Evolutionary conservation across 2,329 filamentous ascomycete genomes (phyloP).

Genomic region (Aschersonia sp.): DNA sequence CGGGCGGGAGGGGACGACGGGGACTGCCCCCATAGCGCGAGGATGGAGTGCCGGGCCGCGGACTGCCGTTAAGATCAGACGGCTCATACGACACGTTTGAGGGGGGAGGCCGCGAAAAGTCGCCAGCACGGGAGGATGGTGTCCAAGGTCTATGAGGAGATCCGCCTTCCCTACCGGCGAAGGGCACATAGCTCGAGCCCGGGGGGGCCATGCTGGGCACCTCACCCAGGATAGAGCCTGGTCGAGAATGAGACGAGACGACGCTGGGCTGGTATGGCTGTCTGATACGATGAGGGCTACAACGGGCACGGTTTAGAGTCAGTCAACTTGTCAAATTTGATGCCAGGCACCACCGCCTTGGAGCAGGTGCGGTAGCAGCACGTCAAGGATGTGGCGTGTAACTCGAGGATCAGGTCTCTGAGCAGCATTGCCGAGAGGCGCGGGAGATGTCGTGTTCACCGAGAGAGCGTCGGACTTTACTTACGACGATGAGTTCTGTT

Average conservation of each 20-base stretch:
- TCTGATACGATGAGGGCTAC: background rate
- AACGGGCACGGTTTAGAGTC: background rate
- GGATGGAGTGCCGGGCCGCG: constrained; percentile 79
- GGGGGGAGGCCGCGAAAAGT: constrained; percentile 59
- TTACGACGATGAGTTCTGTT: constrained; percentile 33
- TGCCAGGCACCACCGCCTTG: too few species aligned
- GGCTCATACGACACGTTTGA: constrained; percentile 68
- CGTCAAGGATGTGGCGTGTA: background rate
- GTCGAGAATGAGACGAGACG: constrained; percentile 28
- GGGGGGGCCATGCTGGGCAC: constrained; percentile 46
- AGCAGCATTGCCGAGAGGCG: background rate
- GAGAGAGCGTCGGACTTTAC: background rate
- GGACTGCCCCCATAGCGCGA: constrained; percentile 81
- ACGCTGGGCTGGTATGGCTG: constrained; percentile 39
- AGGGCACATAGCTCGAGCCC: constrained; percentile 48
- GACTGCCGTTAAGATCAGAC: constrained; percentile 75
- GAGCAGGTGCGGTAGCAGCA: background rate
- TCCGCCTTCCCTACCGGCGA: constrained; percentile 27
- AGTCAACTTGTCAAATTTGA: too few species aligned
- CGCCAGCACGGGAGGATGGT: constrained; percentile 34
- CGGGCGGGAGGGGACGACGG: constrained; percentile 72
- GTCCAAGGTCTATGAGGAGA: constrained; percentile 46
- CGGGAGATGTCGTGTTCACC: too few species aligned
- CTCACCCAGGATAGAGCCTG: constrained; percentile 37
- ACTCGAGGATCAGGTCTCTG: background rate